Conservation (phyloP, 495 filamentous ascomycete genomes). For the Acidomyces sp. region DNA sequence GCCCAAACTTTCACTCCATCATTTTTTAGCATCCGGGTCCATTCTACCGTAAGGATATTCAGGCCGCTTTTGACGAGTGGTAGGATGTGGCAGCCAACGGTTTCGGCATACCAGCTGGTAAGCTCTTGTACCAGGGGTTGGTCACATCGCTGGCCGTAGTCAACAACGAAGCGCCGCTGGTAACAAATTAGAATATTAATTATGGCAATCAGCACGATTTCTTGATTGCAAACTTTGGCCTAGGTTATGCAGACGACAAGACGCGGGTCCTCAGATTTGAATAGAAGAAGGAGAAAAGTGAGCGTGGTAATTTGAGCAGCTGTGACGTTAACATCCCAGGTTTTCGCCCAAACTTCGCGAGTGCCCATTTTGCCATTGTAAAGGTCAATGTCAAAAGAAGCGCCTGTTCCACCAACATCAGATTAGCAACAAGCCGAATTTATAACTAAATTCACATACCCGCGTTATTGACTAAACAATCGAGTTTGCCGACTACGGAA, state of each 20-base stretch:
- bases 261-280: constrained; percentile 35
- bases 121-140: constrained; percentile 13
- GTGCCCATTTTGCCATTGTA: constrained; percentile 25
- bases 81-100: constrained; percentile 2
- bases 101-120: constrained; percentile 39
- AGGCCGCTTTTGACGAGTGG: constrained; percentile 41
- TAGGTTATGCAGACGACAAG: too few relatives aligned
- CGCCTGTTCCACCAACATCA: too few relatives aligned
- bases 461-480: constrained; percentile 34
- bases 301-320: constrained; percentile 37
- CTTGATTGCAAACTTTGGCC: too few relatives aligned
- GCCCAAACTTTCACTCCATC: constrained; percentile 50
- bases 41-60: constrained; percentile 55
- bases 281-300: constrained; percentile 37
- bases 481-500: constrained; percentile 22
- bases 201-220: too few relatives aligned
- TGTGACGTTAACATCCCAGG: constrained; percentile 38
- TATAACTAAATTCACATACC: too few relatives aligned
- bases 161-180: constrained; percentile 37
- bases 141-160: constrained; percentile 24
- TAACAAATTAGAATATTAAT: too few relatives aligned
- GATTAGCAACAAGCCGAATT: too few relatives aligned
- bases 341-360: constrained; percentile 32
- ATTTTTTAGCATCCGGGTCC: constrained; percentile 36
- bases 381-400: constrained; percentile 20